Evolutionary conservation across 495 filamentous ascomycete genomes (phyloP), one percentile per base, ranked within the genome.

Genomic region (Trichocladium antarcticum): DNA sequence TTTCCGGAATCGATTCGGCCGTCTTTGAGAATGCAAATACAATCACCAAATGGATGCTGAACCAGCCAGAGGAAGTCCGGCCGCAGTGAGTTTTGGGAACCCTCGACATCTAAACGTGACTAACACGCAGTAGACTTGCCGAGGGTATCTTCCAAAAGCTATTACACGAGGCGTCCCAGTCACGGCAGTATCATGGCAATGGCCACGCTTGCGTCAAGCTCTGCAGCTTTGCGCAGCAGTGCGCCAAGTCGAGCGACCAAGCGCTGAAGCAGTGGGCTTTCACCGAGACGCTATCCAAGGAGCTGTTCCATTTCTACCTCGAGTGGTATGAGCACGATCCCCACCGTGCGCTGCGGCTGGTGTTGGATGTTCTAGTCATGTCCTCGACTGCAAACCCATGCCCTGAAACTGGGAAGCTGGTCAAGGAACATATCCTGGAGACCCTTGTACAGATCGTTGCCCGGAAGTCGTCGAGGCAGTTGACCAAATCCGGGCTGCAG

Each of bases 321-420:
- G 73, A 80, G 47, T 83, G 79, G 66, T 87, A 79, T 52, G 83
- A 90, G 53, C 77, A 80, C 54, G 76, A 83, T 31, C 82, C 82
- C 49, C 74, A 82, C 21, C 83, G 87, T 44, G 81, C 85, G 24
- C 75, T 89, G 74, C 80, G 81, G 58, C 82, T 87, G 53, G 70
- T 89, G 0, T 63, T 93, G 38, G 69, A 77, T 54, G 72, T 78
- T 37, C 60, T 85, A 44, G 70, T 69, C 29, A 62, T 68, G 16
- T 70, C 80, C 7, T 57, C 81, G 35, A 65, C 58, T 14, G 76
- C 66, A 31, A 75, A 77, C 45, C 72, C 75, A 8, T 60, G 61
- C 42, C 55, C 57, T 14, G 55, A 57, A 36, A 65, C 55, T 15
- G 63, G 65, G 12, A 51, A 42, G 45, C 35, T 53, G 17, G 55